Evolutionary conservation across 169 alveolate genomes (phyloP).

Genomic region (Plasmodium falciparum): DNA sequence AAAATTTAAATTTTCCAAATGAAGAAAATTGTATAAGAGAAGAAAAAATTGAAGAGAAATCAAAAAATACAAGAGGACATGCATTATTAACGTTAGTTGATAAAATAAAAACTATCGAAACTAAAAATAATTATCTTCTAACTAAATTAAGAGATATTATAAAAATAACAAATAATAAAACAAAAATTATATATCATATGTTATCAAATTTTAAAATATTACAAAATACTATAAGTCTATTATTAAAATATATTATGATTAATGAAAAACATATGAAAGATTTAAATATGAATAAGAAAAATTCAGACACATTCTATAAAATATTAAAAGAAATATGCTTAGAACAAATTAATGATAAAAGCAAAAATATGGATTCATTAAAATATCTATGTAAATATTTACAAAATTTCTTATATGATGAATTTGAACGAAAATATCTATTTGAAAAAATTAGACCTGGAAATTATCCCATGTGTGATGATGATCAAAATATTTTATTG

Average conservation of each 20-base stretch:
- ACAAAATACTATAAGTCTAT: slow-evolving; percentile 52
- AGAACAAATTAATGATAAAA: slow-evolving; percentile 33
- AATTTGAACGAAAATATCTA: slow-evolving; percentile 44
- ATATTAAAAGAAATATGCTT: slow-evolving; percentile 42
- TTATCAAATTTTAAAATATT: slow-evolving; percentile 50
- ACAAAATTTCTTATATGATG: slow-evolving; percentile 63
- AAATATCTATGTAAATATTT: slow-evolving; percentile 31
- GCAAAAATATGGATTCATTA: slow-evolving; percentile 19
- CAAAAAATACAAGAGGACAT: slow-evolving; percentile 71
- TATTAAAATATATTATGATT: slow-evolving; percentile 63
- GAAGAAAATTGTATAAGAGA: slow-evolving; percentile 60
- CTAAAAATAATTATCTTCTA: slow-evolving; percentile 53
- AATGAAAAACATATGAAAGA: slow-evolving; percentile 70
- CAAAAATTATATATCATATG: slow-evolving; percentile 65
- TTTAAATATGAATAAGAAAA: slow-evolving; percentile 29
- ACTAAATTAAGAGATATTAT: slow-evolving; percentile 50
- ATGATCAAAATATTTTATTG: slow-evolving; percentile 24
- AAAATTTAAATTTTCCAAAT: slow-evolving; percentile 26
- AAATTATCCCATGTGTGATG: slow-evolving; percentile 31
- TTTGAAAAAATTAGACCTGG: slow-evolving; percentile 22
- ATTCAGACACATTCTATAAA: slow-evolving; percentile 20
- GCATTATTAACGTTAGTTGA: slow-evolving; percentile 67
- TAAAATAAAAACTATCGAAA: slow-evolving; percentile 63
- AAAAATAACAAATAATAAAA: slow-evolving; percentile 67
- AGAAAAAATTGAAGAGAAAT: slow-evolving; percentile 65